Base-by-base conservation (phyloP, 345 rosid genomes). In the Eucalyptus marginata region DNA sequence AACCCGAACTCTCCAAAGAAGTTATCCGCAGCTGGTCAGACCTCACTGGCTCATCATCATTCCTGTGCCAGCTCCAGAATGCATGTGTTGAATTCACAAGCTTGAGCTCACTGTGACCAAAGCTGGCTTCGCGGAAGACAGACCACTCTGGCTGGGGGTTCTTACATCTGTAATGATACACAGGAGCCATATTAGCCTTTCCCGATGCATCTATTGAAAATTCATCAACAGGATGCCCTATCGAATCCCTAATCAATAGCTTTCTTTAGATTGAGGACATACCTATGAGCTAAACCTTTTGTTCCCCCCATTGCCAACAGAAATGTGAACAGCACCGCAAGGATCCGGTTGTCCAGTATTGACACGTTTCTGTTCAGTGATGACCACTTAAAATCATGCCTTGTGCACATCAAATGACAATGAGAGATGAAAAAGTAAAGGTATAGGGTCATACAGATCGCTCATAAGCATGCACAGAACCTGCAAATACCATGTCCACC, bases 271-370 rank as follows among this genome's bases (percentile, higher is more conserved):
- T 44, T 17, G 80, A 58, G 88, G 43, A 80, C 94, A 83, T 95
- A 95, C 99, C 90, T 94, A 76, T 86, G 93, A 87, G 99, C 99
- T 91, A 98, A 90, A 83, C 99, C 99, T 94, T 93, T 91, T 91
- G 92, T 98, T 97, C 86, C 99, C 99, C 87, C 99, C 99, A 93
- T 97, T 97, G 9, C 99, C 99, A 33, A 97, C 95, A 3, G 99
- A 95, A 90, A 97, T 93, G 93, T 98, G 97, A 76, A 97, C 92
- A 14, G 97, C 90, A 89, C 99, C 99, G 86, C 99, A 96, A 17
- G 92, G 93, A 93, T 96, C 96, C 49, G 92, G 91, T 79, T 89
- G 95, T 90, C 98, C 97, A 64, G 93, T 92, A 91, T 92, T 86
- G 59, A 96, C 96, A 49, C 98, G 98, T 86, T 89, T 92, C 99